These are phyloP conservation scores for Saturnispora diversa DNA, from an alignment of 805 yeast species.

Conservation along the genomic window DNA sequence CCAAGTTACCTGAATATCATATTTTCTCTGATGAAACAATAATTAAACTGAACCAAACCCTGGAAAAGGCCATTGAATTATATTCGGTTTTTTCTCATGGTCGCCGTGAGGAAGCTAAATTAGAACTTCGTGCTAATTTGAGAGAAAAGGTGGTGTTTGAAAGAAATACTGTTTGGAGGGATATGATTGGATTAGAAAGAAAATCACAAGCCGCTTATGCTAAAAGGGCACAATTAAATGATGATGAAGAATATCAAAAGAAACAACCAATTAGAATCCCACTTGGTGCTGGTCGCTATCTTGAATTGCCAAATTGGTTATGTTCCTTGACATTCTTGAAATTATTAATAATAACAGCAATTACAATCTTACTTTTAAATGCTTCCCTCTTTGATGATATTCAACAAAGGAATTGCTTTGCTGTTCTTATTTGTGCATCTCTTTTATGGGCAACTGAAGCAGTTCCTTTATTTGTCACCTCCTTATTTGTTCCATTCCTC, in stretches of 20 bases:
- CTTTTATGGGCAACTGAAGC: constrained; percentile 94
- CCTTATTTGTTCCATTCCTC: constrained; percentile 72
- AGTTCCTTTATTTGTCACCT: constrained; percentile 84
- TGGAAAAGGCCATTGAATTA: constrained; percentile 37
- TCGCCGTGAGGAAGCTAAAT: constrained; percentile 34
- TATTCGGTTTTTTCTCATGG: constrained; percentile 34
- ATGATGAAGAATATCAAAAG: constrained; percentile 12
- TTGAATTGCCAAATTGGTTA: constrained; percentile 31
- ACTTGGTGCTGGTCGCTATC: constrained; percentile 25
- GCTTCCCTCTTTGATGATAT: constrained; percentile 53
- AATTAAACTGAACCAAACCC: constrained; percentile 39
- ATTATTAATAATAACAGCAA: constrained; percentile 36
- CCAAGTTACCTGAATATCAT: constrained; percentile 35
- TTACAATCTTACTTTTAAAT: constrained; percentile 43
- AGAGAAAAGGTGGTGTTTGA: constrained; percentile 97
- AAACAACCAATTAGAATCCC: constrained; percentile 20
- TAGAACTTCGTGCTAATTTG: constrained; percentile 44
- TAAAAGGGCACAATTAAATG: constrained; percentile 20
- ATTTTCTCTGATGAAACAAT: constrained; percentile 48
- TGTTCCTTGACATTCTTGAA: constrained; percentile 35
- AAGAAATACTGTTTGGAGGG: constrained; percentile 96
- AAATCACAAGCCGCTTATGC: constrained; percentile 67
- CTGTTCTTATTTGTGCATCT: constrained; percentile 73
- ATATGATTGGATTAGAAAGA: constrained; percentile 84
- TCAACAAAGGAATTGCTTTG: constrained; percentile 73